Evolutionary conservation across 768 basidiomycete genomes (phyloP), one percentile per base, ranked within the genome.

Genomic region (Lentinus tigrinus): DNA sequence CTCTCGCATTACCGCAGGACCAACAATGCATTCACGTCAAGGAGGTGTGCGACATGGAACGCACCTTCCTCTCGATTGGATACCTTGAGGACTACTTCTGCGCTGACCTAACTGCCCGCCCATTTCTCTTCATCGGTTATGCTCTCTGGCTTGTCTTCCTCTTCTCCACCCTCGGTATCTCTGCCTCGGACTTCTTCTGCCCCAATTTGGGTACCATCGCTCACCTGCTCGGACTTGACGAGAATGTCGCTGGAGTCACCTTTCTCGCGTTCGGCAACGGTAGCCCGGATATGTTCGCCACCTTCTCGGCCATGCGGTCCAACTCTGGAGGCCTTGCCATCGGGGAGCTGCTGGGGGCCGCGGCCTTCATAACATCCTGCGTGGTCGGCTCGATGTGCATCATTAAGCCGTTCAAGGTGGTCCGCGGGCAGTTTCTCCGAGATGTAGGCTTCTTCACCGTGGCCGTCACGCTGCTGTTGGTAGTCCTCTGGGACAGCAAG

Each of bases 321-420:
- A 76, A 88, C 65, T 92, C 95, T 3, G 95, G 95, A 8, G 84
- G 90, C 55, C 74, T 99, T 54, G 97, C 97, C 1, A 85, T 99
- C 52, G 97, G 97, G 21, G 97, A 99, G 70, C 80, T 99, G 7
- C 77, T 99, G 13, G 97, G 97, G 6, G 96, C 96, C 2, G 95
- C 96, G 0, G 83, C 92, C 2, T 99, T 99, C 77, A 95, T 99
- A 72, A 87, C 93, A 21, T 93, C 93, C 2, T 93, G 95, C 66
- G 97, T 99, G 23, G 96, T 93, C 13, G 97, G 97, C 8, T 89
- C 91, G n/a, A 96, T 99, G 88, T 95, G 93, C 65, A 87, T 98
- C 72, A 94, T 98, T 73, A 91, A 89, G 57, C 95, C 96, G 0
- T 99, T 99, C 74, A 82, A 84, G 63, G 94, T 98, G 27, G 78